Conservation (phyloP, 2,329 filamentous ascomycete genomes). For the Beauveria sp. region DNA sequence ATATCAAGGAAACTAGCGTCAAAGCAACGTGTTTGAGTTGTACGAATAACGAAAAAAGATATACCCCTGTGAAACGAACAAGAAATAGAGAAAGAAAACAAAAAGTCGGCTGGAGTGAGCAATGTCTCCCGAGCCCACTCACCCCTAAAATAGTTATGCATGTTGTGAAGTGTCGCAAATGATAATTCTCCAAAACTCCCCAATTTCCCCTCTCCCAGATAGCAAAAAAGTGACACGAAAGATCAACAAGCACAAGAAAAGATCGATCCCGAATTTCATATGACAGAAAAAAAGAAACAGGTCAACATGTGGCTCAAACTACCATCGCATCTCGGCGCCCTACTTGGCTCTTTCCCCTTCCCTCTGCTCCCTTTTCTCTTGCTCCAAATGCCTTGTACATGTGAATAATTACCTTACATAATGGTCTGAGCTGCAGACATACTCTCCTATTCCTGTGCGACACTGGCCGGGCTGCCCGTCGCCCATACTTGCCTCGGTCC, state of each 20-base stretch:
- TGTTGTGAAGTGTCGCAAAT: constrained; percentile 2
- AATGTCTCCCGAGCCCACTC: background rate
- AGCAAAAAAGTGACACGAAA: background rate
- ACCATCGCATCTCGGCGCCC: background rate
- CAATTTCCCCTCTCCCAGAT: background rate
- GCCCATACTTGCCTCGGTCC: background rate
- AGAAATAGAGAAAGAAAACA: background rate
- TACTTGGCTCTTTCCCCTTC: background rate
- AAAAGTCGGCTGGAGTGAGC: background rate
- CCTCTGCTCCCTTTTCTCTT: background rate
- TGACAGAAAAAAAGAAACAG: background rate
- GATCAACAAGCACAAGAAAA: background rate
- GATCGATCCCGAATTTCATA: background rate
- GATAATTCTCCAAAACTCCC: constrained; percentile 3
- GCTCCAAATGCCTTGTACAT: background rate
- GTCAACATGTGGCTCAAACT: too few relatives aligned
- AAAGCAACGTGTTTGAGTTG: background rate
- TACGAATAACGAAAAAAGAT: background rate
- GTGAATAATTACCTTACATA: background rate
- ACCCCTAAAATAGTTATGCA: background rate
- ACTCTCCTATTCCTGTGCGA: background rate
- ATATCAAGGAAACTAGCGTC: background rate
- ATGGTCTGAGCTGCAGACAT: background rate
- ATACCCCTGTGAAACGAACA: background rate
- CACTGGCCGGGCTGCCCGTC: background rate